Evolutionary conservation across 305 asterid species (phyloP).

Genomic region (Caryopteris hybrid): DNA sequence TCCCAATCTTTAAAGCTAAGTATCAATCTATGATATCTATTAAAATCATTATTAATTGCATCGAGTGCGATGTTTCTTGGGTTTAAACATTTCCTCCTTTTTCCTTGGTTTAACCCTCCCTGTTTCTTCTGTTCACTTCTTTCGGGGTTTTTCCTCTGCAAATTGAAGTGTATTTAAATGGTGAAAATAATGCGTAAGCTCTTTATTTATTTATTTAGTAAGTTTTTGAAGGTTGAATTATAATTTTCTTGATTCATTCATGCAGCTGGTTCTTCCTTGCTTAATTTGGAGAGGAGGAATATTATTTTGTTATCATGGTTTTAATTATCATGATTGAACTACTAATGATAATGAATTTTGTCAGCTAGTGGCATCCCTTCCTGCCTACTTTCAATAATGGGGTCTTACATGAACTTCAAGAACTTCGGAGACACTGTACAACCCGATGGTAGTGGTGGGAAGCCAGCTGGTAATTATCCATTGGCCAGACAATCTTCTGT

Average conservation of each 20-base stretch:
- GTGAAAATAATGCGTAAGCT: background rate
- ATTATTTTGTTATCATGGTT: background rate
- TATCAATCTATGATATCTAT: conserved; percentile 1
- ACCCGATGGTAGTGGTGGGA: conserved; percentile 41
- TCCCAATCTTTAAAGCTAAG: conserved; percentile 37
- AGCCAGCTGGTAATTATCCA: conserved; percentile 40
- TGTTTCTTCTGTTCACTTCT: background rate
- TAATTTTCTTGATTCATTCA: conserved; percentile 2
- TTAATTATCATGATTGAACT: conserved; percentile 7
- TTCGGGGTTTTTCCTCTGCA: background rate
- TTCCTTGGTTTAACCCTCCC: background rate
- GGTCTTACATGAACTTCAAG: conserved; percentile 76
- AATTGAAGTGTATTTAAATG: background rate
- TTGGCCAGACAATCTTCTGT: conserved; percentile 80
- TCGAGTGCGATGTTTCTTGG: conserved; percentile 12
- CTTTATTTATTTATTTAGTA: background rate
- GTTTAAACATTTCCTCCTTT: background rate
- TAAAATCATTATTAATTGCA: background rate
- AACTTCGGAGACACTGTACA: conserved; percentile 43
- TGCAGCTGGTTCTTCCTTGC: background rate
- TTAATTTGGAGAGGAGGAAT: background rate
- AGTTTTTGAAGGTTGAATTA: background rate
- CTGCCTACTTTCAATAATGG: conserved; percentile 41
- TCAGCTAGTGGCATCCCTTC: conserved; percentile 33
- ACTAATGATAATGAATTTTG: conserved; percentile 20